Evolutionary conservation across 345 rosid species (phyloP).

Genomic region (Eucalyptus shirleyi): DNA sequence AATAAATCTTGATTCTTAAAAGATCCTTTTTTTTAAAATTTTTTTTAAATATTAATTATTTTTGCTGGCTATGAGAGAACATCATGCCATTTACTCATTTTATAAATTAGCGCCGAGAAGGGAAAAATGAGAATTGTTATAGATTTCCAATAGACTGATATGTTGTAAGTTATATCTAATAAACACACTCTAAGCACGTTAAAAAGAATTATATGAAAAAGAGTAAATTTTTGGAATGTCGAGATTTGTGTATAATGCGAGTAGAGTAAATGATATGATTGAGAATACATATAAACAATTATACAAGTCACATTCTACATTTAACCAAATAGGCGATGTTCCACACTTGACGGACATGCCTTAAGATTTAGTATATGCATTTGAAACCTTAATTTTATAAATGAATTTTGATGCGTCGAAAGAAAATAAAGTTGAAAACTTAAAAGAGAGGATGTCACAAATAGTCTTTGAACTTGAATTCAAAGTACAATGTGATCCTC

Average conservation of each 20-base stretch:
- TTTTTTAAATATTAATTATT: neutral
- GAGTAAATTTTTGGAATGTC: neutral
- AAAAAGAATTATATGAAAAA: neutral
- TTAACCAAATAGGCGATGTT: neutral
- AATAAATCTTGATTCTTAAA: neutral
- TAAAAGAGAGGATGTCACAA: neutral
- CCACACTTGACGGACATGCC: neutral
- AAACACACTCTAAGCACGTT: neutral
- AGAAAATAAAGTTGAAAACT: neutral
- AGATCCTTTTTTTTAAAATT: neutral
- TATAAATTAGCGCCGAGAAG: accelerated
- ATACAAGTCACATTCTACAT: neutral
- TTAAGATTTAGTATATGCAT: neutral
- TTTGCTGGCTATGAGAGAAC: neutral
- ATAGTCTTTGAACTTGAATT: no score
- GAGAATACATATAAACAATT: neutral
- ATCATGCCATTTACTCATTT: neutral
- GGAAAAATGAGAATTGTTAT: neutral
- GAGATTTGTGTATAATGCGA: neutral
- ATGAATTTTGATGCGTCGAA: neutral
- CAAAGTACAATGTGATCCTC: no score
- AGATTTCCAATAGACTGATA: neutral
- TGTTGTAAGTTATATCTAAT: accelerated
- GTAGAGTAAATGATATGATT: neutral
- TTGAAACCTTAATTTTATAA: neutral